These are phyloP conservation scores for Amanita thiersii DNA, from an alignment of 768 basidiomycete genomes.

Conservation along the genomic window DNA sequence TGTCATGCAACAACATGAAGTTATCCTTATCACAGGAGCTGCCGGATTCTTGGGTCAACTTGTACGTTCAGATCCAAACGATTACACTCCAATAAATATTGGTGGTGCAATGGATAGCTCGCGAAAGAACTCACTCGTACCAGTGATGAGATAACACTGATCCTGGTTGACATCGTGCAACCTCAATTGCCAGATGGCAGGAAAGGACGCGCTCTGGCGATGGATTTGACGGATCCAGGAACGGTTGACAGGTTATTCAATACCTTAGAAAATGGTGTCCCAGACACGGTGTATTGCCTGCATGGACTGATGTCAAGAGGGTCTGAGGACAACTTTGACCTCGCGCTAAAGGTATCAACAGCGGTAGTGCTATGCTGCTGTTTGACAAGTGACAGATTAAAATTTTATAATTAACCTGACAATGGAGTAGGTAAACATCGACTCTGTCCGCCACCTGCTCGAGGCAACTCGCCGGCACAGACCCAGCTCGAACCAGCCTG, in stretches of 20 bases:
- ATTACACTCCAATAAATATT: neutral
- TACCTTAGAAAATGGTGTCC: constrained; percentile 28
- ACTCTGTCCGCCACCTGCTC: constrained; percentile 40
- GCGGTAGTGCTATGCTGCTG: no score
- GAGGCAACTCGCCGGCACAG: constrained; percentile 26
- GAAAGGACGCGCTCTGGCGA: constrained; percentile 25
- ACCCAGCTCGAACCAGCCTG: constrained; percentile 13
- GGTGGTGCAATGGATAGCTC: constrained; percentile 19
- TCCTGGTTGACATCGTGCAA: constrained; percentile 42
- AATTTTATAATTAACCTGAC: no score
- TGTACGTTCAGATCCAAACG: constrained; percentile 17
- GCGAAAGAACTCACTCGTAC: constrained; percentile 24
- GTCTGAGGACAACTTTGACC: constrained; percentile 50
- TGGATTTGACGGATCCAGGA: constrained; percentile 29
- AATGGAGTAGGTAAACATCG: constrained; percentile 40
- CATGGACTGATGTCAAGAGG: constrained; percentile 61
- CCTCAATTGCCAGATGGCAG: constrained; percentile 24
- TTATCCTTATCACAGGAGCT: constrained; percentile 37
- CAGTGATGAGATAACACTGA: constrained; percentile 31
- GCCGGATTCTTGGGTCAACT: constrained; percentile 31
- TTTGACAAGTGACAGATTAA: no score
- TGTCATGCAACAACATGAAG: constrained; percentile 1
- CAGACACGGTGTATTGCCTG: constrained; percentile 37
- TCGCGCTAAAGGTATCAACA: constrained; percentile 37
- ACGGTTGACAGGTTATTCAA: constrained; percentile 29